A percentile compares a stretch with the other conserved stretches of the same genome.
Conservation (phyloP, 2,329 filamentous ascomycete species). For the Neonectria neomacrospora region DNA sequence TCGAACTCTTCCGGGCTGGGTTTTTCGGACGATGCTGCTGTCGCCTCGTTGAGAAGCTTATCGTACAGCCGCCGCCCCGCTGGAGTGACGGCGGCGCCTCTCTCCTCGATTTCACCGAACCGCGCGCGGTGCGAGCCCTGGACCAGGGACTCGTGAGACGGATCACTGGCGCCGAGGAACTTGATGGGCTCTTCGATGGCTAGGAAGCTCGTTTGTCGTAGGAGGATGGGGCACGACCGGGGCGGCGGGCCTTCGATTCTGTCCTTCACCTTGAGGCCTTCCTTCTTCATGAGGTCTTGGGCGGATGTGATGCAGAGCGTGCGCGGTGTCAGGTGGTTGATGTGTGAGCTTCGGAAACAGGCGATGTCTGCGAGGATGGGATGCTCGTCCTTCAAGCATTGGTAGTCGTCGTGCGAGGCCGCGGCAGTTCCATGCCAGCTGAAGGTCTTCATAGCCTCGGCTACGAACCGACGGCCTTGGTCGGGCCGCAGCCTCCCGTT, state of each 20-base stretch:
- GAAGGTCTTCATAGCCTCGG: constrained; percentile 32
- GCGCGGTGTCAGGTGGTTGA: constrained; percentile 31
- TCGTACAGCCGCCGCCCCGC: constrained; percentile 59
- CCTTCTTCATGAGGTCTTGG: constrained; percentile 54
- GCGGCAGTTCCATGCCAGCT: constrained; percentile 33
- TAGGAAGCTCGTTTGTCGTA: constrained; percentile 65
- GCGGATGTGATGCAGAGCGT: constrained; percentile 40
- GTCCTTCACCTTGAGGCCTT: constrained; percentile 57
- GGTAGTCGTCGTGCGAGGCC: constrained; percentile 28
- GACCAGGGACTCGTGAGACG: constrained; percentile 43
- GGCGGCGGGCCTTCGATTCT: constrained; percentile 62
- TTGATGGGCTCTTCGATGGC: constrained; percentile 58
- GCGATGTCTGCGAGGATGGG: constrained; percentile 61
- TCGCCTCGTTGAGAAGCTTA: constrained; percentile 47
- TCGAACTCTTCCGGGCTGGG: constrained; percentile 30
- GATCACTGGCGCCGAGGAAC: constrained; percentile 46
- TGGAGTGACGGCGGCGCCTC: constrained; percentile 59
- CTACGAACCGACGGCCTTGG: constrained; percentile 53
- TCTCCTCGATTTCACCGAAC: constrained; percentile 64
- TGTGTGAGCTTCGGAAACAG: constrained; percentile 47
- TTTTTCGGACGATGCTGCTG: constrained; percentile 26
- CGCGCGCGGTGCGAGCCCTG: constrained; percentile 57
- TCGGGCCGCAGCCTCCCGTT: constrained; percentile 42
- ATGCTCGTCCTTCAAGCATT: constrained; percentile 28
- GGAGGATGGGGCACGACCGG: constrained; percentile 56